phyloP scores from a whole-genome alignment of 768 basidiomycete species.

The Trametes gibbosa region DNA sequence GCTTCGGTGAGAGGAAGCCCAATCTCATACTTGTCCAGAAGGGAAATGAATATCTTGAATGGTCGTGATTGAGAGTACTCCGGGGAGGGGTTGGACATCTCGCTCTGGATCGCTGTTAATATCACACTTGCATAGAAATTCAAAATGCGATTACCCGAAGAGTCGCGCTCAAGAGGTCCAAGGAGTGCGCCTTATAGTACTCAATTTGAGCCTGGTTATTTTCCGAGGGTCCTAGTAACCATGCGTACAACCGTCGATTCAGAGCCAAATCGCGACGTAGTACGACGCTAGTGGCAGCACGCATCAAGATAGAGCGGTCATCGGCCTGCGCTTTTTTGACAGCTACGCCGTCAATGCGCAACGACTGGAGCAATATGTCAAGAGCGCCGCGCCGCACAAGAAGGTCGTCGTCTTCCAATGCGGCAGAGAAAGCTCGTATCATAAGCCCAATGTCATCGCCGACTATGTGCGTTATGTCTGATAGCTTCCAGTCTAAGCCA shows the following conservation, averaged over 20 bases:
- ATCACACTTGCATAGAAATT: constrained; percentile 12
- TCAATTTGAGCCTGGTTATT: constrained; percentile 68
- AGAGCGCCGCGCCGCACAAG: constrained; percentile 84
- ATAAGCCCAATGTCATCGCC: constrained; percentile 90
- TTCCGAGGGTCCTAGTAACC: constrained; percentile 87
- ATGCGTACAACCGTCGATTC: constrained; percentile 88
- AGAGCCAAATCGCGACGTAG: constrained; percentile 89
- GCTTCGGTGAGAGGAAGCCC: constrained; percentile 77
- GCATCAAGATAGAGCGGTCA: constrained; percentile 83
- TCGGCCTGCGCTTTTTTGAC: constrained; percentile 65
- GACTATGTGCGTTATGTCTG: constrained; percentile 68
- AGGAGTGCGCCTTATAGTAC: constrained; percentile 65
- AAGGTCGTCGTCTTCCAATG: constrained; percentile 90
- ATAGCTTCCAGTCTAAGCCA: constrained; percentile 7
- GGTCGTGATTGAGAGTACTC: constrained; percentile 80
- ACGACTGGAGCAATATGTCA: constrained; percentile 77
- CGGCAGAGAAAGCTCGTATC: constrained; percentile 89
- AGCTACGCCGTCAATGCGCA: constrained; percentile 70
- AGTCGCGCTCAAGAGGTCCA: constrained; percentile 69
- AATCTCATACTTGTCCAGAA: constrained; percentile 97
- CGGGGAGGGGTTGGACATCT: constrained; percentile 71
- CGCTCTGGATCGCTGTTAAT: constrained; percentile 43
- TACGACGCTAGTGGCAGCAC: constrained; percentile 83
- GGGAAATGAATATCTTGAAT: constrained; percentile 93
- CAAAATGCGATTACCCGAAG: constrained; percentile 50